Evolutionary conservation across 78 protist genomes (phyloP).

Genomic region (Dictyostelium purpureum): DNA sequence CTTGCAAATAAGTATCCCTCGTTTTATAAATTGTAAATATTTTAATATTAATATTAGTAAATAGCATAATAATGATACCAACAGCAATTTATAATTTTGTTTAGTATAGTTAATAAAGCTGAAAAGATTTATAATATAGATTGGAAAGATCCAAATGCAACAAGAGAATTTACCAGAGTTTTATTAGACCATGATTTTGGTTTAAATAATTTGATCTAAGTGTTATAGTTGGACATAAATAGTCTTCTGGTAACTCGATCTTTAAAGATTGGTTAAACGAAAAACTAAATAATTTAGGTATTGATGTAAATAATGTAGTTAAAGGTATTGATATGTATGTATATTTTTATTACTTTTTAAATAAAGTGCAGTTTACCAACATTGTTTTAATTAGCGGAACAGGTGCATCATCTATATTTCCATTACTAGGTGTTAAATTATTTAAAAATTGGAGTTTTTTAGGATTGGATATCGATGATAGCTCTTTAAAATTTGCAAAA

Average conservation of each 20-base stretch:
- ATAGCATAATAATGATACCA: not conserved
- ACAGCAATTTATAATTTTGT: too few species aligned
- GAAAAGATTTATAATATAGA: conserved; percentile 74
- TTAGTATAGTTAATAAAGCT: conserved; percentile 52
- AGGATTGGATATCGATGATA: conserved; percentile 21
- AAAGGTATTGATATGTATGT: conserved; percentile 29
- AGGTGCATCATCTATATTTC: conserved; percentile 79
- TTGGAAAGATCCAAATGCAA: conserved; percentile 68
- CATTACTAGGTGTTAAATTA: conserved; percentile 41
- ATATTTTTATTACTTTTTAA: not conserved
- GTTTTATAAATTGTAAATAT: conserved; percentile 50
- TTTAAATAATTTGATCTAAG: conserved; percentile 32
- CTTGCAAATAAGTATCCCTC: conserved; percentile 50
- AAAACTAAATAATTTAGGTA: too few species aligned
- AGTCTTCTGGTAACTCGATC: conserved; percentile 6
- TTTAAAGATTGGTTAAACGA: too few species aligned
- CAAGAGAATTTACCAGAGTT: conserved; percentile 36
- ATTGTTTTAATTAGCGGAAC: conserved; percentile 19
- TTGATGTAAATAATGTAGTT: not conserved
- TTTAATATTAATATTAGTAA: not conserved
- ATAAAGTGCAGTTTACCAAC: not conserved
- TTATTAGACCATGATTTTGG: conserved; percentile 55
- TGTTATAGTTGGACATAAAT: conserved; percentile 64
- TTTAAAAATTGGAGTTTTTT: conserved; percentile 32
- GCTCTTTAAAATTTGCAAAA: conserved; percentile 12